Conservation (phyloP, 208 protist species). For the Endotrypanum monterogeii region DNA sequence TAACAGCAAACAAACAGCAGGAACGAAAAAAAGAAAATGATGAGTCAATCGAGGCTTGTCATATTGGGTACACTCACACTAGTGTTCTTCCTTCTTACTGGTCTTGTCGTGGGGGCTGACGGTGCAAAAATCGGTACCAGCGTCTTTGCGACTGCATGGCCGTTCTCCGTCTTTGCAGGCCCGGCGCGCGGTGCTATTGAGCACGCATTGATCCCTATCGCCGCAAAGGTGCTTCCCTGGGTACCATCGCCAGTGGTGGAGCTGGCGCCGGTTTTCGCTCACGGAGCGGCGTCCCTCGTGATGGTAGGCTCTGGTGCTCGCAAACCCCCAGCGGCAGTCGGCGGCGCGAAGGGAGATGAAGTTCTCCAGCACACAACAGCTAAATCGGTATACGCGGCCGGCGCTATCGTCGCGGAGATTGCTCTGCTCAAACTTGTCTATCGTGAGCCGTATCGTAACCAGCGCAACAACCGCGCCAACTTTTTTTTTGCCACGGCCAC, state of each 20-base stretch:
- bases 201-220: constrained; percentile 5
- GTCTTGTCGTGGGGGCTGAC: background rate
- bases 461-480: constrained; percentile 38
- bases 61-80: background rate
- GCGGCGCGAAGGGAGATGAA: constrained; percentile 20
- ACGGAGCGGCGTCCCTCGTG: constrained; percentile 44
- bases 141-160: background rate
- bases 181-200: background rate
- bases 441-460: constrained; percentile 48
- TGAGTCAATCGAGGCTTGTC: background rate
- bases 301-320: constrained; percentile 28
- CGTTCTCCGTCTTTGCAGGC: background rate
- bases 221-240: background rate
- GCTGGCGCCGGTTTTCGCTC: constrained; percentile 31
- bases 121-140: background rate
- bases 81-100: background rate
- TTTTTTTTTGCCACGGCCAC: constrained; percentile 33
- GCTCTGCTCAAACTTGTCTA: constrained; percentile 56
- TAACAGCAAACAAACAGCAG: background rate
- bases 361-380: constrained; percentile 38
- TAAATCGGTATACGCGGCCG: constrained; percentile 63
- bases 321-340: constrained; percentile 23
- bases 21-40: background rate
- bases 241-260: constrained; percentile 6
- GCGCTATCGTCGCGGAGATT: constrained; percentile 47